Percentiles rank a stretch among this genome's conserved stretches.
Conservation (phyloP, 108 stramenopile species). For the Cyclotella choctawhatcheeana region DNA sequence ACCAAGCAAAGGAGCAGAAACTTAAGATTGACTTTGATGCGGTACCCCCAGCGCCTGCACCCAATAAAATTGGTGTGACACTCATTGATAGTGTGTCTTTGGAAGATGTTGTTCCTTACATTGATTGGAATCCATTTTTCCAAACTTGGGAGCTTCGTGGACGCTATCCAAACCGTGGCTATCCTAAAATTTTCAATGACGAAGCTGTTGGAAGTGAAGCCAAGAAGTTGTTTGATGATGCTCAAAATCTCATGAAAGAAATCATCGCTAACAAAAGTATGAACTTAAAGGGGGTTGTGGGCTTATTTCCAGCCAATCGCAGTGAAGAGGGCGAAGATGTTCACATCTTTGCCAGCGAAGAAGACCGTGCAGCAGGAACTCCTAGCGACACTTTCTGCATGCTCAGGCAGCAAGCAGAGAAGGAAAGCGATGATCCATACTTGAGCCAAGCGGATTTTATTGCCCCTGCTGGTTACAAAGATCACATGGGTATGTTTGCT, state of each 20-base stretch:
- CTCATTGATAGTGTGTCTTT: slow-evolving; percentile 81
- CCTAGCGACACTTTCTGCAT: slow-evolving; percentile 90
- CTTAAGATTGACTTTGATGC: slow-evolving; percentile 91
- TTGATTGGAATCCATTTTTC: slow-evolving; percentile 99
- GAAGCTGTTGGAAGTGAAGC: slow-evolving; percentile 96
- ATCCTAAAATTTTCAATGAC: slow-evolving; percentile 99
- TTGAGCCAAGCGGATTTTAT: slow-evolving; percentile 98
- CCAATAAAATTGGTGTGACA: slow-evolving; percentile 80
- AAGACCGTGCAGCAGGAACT: slow-evolving; percentile 71
- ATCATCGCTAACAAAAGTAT: slow-evolving; percentile 90
- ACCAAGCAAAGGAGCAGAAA: slow-evolving; percentile 86
- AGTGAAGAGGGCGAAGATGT: slow-evolving; percentile 97
- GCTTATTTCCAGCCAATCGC: slow-evolving; percentile 95
- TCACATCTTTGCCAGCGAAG: slow-evolving; percentile 89
- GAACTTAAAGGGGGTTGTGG: slow-evolving; percentile 92
- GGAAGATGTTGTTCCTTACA: slow-evolving; percentile 94
- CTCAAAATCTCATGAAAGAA: slow-evolving; percentile 93
- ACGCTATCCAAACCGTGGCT: slow-evolving; percentile 99
- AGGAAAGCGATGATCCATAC: slow-evolving; percentile 96
- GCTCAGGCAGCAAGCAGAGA: slow-evolving; percentile 99
- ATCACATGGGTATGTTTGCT: slow-evolving; percentile 98
- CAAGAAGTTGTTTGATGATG: slow-evolving; percentile 98
- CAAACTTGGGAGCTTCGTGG: slow-evolving; percentile 99
- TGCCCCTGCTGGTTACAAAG: slow-evolving; percentile 94
- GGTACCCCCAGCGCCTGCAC: slow-evolving; percentile 85